Conservation (phyloP, 2,329 filamentous ascomycete genomes). For the Fonsecaea monophora region DNA sequence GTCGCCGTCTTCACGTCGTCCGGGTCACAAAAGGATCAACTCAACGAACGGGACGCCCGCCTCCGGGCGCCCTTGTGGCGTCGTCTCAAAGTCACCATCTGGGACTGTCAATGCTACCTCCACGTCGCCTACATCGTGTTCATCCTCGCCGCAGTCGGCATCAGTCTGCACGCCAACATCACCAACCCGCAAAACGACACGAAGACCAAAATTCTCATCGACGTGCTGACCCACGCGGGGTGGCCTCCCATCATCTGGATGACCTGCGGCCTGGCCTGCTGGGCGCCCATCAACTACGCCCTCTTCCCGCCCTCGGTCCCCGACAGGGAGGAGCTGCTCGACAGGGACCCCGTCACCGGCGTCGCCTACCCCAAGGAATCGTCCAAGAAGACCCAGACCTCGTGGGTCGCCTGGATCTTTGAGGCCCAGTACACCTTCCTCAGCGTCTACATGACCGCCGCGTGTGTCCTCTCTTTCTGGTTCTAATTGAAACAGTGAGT, state of each 20-base stretch:
- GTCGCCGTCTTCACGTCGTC: slow-evolving; percentile 62
- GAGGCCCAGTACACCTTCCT: slow-evolving; percentile 28
- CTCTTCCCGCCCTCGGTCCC: slow-evolving; percentile 63
- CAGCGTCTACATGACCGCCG: slow-evolving; percentile 29
- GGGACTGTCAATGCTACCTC: slow-evolving; percentile 59
- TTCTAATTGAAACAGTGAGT: slow-evolving; percentile 1
- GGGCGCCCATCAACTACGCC: slow-evolving; percentile 63
- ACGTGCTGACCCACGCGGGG: slow-evolving; percentile 62
- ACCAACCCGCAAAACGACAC: slow-evolving; percentile 42
- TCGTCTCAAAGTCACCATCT: slow-evolving; percentile 58
- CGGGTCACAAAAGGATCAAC: slow-evolving; percentile 58
- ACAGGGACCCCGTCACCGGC: slow-evolving; percentile 54
- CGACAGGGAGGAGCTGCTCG: slow-evolving; percentile 60
- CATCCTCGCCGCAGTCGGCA: slow-evolving; percentile 50
- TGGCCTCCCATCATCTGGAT: slow-evolving; percentile 65
- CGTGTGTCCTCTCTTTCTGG: slow-evolving; percentile 32
- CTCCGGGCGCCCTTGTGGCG: slow-evolving; percentile 48
- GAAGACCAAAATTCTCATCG: slow-evolving; percentile 50
- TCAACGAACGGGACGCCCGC: slow-evolving; percentile 60
- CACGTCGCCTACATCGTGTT: slow-evolving; percentile 59
- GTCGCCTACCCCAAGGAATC: slow-evolving; percentile 48
- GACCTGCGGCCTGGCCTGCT: slow-evolving; percentile 57
- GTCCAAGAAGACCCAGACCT: slow-evolving; percentile 28
- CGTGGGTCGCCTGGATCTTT: slow-evolving; percentile 21
- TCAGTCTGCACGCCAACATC: slow-evolving; percentile 40